Base-by-base conservation (phyloP, 2,329 filamentous ascomycete species). In the Alternaria sp. region DNA sequence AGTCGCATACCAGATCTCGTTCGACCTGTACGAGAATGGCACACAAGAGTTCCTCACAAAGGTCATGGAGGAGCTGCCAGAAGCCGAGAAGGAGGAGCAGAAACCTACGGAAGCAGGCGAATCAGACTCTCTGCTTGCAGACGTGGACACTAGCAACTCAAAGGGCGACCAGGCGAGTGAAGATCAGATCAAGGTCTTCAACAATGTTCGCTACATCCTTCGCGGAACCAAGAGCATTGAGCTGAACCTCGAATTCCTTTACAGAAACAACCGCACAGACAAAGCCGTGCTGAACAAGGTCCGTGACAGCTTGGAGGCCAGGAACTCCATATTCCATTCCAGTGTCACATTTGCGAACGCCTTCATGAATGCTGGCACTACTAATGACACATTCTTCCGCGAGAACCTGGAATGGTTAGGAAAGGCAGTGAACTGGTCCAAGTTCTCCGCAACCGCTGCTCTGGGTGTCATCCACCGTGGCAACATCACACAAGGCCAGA, bases 341-440 rank as follows among this genome's bases (percentile, higher is more conserved):
- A 93, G 94, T 4, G 93, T 99, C 57, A 98, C 95, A 0, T 95
- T 99, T 74, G 95, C 94, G 75, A 98, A 98, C 74, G 95, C 94
- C 11, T 98, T 99, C 79, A 99, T 99, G 95, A 97, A 99, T 78
- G 94, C 97, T 55, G 96, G 95, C 60, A 99, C 95, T 0, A 97
- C 94, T 0, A 95, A 97, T 72, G 95, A 99, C 81, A 96, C 94
- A 74, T 99, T 99, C 83, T 98, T 99, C 88, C 88, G 96, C 8
- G 93, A 98, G 75, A 99, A 99, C 77, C 82, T 99, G 25, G 95
- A 99, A 68, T 99, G 95, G 95, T 83, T 99, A 4, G 94, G 94
- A 62, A 99, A 98, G 84, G 95, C 95, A 27, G 93, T 98, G 49
- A 99, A 99, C 83, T 99, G 95, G 95, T 97, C 94, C 63, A 99